phyloP scores from a whole-genome alignment of 2,329 filamentous ascomycete genomes.

The Epicoccum nigrum region DNA sequence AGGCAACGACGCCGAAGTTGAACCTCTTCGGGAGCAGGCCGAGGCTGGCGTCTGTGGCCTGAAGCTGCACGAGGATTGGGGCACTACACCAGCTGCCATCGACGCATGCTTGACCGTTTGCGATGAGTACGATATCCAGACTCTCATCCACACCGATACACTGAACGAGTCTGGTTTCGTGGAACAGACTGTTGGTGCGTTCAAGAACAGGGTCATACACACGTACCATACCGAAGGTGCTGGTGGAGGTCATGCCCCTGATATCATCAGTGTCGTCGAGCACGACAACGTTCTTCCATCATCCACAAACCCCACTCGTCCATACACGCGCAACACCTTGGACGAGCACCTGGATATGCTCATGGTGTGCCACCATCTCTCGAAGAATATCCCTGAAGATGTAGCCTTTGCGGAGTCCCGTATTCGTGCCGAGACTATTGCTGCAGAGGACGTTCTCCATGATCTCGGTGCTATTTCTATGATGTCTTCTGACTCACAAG shows the following conservation, averaged over 20 bases:
- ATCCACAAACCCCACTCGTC: slow-evolving; percentile 90
- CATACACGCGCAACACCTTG: slow-evolving; percentile 88
- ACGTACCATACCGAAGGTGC: slow-evolving; percentile 97
- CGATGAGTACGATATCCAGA: slow-evolving; percentile 90
- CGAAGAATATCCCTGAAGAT: slow-evolving; percentile 91
- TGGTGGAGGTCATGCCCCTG: slow-evolving; percentile 90
- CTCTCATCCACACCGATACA: slow-evolving; percentile 93
- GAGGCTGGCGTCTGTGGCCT: slow-evolving; percentile 85
- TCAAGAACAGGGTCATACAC: slow-evolving; percentile 88
- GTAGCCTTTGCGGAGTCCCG: slow-evolving; percentile 93
- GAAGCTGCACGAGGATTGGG: slow-evolving; percentile 97
- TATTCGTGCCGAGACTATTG: slow-evolving; percentile 94
- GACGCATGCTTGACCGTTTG: slow-evolving; percentile 81
- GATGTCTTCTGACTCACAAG: slow-evolving; percentile 95
- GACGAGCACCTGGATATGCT: slow-evolving; percentile 98
- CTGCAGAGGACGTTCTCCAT: slow-evolving; percentile 93
- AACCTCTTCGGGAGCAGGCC: slow-evolving; percentile 78
- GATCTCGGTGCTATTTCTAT: slow-evolving; percentile 95
- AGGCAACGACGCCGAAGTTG: slow-evolving; percentile 79
- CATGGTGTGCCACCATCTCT: slow-evolving; percentile 96
- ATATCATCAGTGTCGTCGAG: slow-evolving; percentile 94
- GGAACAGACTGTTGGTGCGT: slow-evolving; percentile 83
- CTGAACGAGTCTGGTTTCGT: slow-evolving; percentile 98
- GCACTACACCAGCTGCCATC: slow-evolving; percentile 86
- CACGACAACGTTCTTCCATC: slow-evolving; percentile 86